A percentile compares a stretch with the other conserved stretches of the same genome.
phyloP scores from a whole-genome alignment of 2,329 filamentous ascomycete genomes.

The Verticillium longisporum region DNA sequence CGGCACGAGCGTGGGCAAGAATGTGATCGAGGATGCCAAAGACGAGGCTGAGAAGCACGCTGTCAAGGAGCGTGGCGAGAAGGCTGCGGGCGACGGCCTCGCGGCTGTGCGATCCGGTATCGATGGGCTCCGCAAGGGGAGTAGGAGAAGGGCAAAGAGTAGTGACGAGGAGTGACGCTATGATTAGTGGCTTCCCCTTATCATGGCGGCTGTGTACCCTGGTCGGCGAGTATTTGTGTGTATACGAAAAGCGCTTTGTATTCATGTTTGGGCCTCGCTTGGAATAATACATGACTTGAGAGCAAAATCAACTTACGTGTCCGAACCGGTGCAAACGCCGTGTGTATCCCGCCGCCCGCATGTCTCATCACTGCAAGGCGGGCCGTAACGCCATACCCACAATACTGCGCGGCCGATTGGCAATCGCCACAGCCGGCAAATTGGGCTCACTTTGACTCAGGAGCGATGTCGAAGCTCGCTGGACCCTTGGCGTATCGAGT shows the following conservation, averaged over 20 bases:
- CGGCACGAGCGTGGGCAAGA: slow-evolving; percentile 46
- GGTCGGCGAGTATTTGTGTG: background rate
- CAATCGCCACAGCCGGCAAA: background rate
- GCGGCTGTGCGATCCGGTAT: slow-evolving; percentile 25
- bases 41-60: slow-evolving; percentile 51
- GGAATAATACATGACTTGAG: background rate
- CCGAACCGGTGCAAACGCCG: background rate
- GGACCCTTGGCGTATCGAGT: slow-evolving; percentile 58
- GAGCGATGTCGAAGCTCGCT: slow-evolving; percentile 21
- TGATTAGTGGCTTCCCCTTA: background rate
- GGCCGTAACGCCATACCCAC: background rate
- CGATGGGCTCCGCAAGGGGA: slow-evolving; percentile 11
- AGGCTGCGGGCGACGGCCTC: slow-evolving; percentile 24
- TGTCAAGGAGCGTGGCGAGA: slow-evolving; percentile 33
- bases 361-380: background rate
- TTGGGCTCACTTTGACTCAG: background rate
- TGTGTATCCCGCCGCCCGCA: background rate
- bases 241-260: background rate
- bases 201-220: background rate
- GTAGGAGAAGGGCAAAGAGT: slow-evolving; percentile 1
- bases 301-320: background rate
- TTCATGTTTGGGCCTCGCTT: background rate
- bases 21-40: slow-evolving; percentile 45
- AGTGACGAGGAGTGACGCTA: background rate
- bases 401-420: too few species aligned